A percentile compares a stretch with the other conserved stretches of the same genome.
Conservation (phyloP, 2,329 filamentous ascomycete species). For the Raffaelea arxii region DNA sequence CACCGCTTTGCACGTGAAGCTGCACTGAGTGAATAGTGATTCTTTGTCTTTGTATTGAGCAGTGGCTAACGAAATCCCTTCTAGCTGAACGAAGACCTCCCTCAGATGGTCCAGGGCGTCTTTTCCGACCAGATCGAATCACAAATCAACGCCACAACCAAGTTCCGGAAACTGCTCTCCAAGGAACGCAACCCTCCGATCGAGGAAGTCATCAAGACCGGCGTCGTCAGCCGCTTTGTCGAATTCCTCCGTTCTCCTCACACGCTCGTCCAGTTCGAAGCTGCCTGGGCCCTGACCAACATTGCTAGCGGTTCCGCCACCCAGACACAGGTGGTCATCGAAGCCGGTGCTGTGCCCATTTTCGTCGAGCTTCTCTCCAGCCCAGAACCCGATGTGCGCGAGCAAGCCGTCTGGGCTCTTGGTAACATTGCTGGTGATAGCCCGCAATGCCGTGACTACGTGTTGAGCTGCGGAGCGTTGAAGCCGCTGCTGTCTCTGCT, state of each 20-base stretch:
- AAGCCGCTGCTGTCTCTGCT: constrained; percentile 83
- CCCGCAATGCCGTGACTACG: constrained; percentile 94
- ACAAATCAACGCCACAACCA: constrained; percentile 95
- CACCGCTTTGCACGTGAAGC: no score
- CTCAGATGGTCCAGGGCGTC: constrained; percentile 94
- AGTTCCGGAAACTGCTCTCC: constrained; percentile 94
- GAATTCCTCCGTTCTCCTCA: constrained; percentile 97
- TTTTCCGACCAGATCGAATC: constrained; percentile 98
- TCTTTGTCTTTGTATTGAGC: no score
- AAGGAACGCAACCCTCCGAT: constrained; percentile 99
- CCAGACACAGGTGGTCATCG: constrained; percentile 97
- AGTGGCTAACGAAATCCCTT: neutral
- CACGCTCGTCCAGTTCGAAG: constrained; percentile 97
- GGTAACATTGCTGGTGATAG: constrained; percentile 99
- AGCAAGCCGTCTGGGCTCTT: constrained; percentile 97
- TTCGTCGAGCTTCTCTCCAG: constrained; percentile 94
- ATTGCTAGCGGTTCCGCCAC: constrained; percentile 95
- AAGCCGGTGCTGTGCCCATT: constrained; percentile 94
- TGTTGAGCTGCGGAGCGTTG: constrained; percentile 81
- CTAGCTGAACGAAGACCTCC: constrained; percentile 93
- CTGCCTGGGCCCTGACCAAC: constrained; percentile 97
- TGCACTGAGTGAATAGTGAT: no score
- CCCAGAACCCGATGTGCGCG: constrained; percentile 93
- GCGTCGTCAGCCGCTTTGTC: constrained; percentile 93
- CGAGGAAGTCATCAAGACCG: constrained; percentile 98